Evolutionary conservation across 768 basidiomycete species (phyloP).

Genomic region (Gyrodon lividus): DNA sequence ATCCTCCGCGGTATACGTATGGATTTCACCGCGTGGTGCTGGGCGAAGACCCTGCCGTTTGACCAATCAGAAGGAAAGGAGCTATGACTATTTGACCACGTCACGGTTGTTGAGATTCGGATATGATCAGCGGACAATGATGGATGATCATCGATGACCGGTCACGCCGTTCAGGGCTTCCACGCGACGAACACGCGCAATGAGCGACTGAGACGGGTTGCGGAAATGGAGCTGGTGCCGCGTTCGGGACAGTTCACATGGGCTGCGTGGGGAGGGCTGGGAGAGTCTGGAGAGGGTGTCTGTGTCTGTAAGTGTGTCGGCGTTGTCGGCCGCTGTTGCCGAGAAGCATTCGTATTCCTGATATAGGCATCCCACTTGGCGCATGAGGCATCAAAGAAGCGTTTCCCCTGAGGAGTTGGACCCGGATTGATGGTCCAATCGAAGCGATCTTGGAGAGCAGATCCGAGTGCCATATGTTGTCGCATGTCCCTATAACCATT

Average conservation of each 20-base stretch:
- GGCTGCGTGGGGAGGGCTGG: slow-evolving; percentile 3
- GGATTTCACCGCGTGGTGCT: too few species aligned
- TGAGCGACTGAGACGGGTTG: slow-evolving; percentile 48
- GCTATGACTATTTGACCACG: neutral
- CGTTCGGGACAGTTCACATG: neutral
- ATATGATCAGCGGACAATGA: neutral
- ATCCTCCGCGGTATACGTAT: too few species aligned
- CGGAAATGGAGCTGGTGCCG: neutral
- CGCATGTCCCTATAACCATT: slow-evolving; percentile 56
- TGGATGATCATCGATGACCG: neutral
- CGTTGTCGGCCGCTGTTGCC: slow-evolving; percentile 4
- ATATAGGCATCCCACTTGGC: slow-evolving; percentile 45
- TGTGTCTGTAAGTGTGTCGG: neutral
- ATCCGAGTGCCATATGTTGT: slow-evolving; percentile 50
- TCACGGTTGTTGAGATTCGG: too few species aligned
- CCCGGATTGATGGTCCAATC: slow-evolving; percentile 45
- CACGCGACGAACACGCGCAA: slow-evolving; percentile 57
- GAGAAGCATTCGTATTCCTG: slow-evolving; percentile 6
- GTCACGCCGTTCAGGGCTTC: slow-evolving; percentile 41
- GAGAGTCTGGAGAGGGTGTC: neutral
- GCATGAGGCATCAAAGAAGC: slow-evolving; percentile 56
- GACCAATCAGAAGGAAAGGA: too few species aligned
- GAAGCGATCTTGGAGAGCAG: slow-evolving; percentile 47
- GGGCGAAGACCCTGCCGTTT: too few species aligned
- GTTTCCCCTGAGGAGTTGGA: slow-evolving; percentile 47